Evolutionary conservation across 495 filamentous ascomycete species (phyloP).

Genomic region (Penicillium simplicissimum): DNA sequence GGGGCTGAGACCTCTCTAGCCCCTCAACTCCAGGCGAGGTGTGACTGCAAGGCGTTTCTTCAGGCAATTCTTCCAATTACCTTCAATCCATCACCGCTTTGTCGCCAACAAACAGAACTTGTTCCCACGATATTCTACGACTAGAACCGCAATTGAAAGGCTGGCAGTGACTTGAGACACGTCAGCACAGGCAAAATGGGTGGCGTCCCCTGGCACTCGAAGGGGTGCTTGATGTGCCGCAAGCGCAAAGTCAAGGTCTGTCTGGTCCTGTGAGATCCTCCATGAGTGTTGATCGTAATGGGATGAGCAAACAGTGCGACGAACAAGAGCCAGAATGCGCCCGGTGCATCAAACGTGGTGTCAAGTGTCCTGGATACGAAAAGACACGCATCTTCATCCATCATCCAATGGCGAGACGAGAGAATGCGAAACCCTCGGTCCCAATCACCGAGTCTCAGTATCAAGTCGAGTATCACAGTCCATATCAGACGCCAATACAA

Average conservation of each 20-base stretch:
- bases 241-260: slow-evolving; percentile 10
- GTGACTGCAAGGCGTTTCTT: not conserved
- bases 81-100: not conserved
- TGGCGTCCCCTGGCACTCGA: slow-evolving; percentile 11
- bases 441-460: not conserved
- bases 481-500: not conserved
- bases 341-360: slow-evolving; percentile 6
- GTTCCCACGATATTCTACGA: not conserved
- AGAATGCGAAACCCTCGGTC: not conserved
- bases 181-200: slow-evolving; percentile 7
- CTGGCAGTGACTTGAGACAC: not conserved
- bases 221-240: slow-evolving; percentile 5
- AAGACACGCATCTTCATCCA: slow-evolving; percentile 8
- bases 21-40: no score
- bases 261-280: not conserved
- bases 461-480: not conserved
- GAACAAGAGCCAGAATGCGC: slow-evolving; percentile 11
- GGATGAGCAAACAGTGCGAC: slow-evolving; percentile 3
- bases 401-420: not conserved
- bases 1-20: not conserved
- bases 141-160: not conserved
- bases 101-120: not conserved
- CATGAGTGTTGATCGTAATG: not conserved
- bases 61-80: not conserved
- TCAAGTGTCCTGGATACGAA: slow-evolving; percentile 9